phyloP scores from a whole-genome alignment of 1,284 basidiomycete species.

The Gomphus sp. region DNA sequence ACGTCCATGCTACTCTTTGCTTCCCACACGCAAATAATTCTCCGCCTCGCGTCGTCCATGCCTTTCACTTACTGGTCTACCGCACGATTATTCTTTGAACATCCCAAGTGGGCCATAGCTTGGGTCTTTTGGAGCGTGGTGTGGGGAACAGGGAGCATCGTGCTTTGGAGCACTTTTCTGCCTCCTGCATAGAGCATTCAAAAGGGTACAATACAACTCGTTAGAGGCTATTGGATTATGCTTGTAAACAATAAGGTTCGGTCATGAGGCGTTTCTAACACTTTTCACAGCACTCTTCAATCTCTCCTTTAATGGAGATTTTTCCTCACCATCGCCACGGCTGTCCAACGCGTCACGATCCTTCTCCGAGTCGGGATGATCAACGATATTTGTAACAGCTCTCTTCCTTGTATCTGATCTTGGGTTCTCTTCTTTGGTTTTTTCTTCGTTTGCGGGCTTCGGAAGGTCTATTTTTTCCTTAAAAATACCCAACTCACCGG shows the following conservation, averaged over 20 bases:
- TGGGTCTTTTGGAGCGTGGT: conserved; percentile 70
- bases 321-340: neutral
- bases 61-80: conserved; percentile 84
- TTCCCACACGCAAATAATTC: conserved; percentile 86
- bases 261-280: neutral
- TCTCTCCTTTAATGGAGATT: neutral
- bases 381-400: neutral
- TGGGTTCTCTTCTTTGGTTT: neutral
- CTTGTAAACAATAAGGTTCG: neutral
- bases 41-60: conserved; percentile 73
- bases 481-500: neutral
- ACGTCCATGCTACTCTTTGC: conserved; percentile 61
- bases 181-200: conserved; percentile 67
- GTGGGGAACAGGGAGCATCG: conserved; percentile 67
- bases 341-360: neutral
- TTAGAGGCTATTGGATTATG: neutral
- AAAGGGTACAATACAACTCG: neutral
- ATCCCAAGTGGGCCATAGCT: conserved; percentile 30
- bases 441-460: neutral
- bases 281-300: neutral
- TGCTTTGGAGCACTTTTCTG: conserved; percentile 81
- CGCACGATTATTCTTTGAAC: conserved; percentile 48
- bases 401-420: neutral
- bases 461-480: neutral
- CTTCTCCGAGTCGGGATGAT: neutral